Evolutionary conservation across 2,329 filamentous ascomycete species (phyloP).

Genomic region (Aureobasidium musti): DNA sequence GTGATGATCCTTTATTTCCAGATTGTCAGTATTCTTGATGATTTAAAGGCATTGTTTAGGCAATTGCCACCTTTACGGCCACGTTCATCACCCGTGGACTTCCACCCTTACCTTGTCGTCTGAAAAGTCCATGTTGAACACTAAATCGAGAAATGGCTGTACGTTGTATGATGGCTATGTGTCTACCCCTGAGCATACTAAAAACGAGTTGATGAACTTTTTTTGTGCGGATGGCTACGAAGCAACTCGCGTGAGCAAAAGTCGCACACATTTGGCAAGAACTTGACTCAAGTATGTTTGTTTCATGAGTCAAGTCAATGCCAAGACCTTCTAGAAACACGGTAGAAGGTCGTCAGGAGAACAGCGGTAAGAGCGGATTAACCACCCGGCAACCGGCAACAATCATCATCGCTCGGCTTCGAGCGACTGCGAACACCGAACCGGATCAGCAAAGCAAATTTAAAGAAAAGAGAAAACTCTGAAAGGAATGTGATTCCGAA

Average conservation of each 20-base stretch:
- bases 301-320: not conserved
- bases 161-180: slow-evolving; percentile 1
- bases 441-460: slow-evolving; percentile 16
- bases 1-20: slow-evolving; percentile 22
- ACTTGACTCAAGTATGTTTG: not conserved
- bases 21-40: not conserved
- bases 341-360: not conserved
- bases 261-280: not conserved
- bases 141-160: not conserved
- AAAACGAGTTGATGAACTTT: not conserved
- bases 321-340: slow-evolving; percentile 17
- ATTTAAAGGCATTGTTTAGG: not conserved
- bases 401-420: not conserved
- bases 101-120: slow-evolving; percentile 27
- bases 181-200: slow-evolving; percentile 18
- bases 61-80: slow-evolving; percentile 15
- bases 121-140: slow-evolving; percentile 26
- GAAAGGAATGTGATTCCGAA: not conserved
- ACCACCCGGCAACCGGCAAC: slow-evolving; percentile 6
- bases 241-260: slow-evolving; percentile 16
- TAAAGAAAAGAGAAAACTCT: not conserved
- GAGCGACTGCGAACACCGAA: slow-evolving; percentile 4
- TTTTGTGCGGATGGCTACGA: not conserved
- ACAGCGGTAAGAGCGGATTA: not conserved
- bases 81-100: not conserved